Evolutionary conservation across 2,329 filamentous ascomycete genomes (phyloP).

Genomic region (Curvularia lunata): DNA sequence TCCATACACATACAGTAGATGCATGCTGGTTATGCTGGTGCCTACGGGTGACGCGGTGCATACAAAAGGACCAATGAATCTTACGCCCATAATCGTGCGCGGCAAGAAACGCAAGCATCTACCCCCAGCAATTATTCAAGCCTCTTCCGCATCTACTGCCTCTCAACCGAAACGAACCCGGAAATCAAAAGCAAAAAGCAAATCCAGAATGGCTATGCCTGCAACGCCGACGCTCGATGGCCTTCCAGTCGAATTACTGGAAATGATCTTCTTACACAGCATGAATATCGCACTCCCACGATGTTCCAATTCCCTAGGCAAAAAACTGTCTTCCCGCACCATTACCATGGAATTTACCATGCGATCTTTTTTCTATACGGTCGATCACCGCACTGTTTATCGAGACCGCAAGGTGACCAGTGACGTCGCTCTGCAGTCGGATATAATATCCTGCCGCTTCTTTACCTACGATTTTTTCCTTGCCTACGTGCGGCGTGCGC

Average conservation of each 20-base stretch:
- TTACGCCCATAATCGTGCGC: conserved; percentile 44
- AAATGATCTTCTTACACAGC: conserved; percentile 46
- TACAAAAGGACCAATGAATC: conserved; percentile 35
- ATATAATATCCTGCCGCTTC: conserved; percentile 42
- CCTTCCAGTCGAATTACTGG: conserved; percentile 45
- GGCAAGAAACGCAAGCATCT: conserved; percentile 40
- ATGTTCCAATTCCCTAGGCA: conserved; percentile 38
- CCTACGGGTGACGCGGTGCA: conserved; percentile 24
- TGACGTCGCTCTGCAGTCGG: conserved; percentile 34
- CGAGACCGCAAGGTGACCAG: conserved; percentile 29
- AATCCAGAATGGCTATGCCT: conserved; percentile 22
- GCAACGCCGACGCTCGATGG: conserved; percentile 44
- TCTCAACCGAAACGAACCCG: conserved; percentile 15
- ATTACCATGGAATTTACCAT: conserved; percentile 41
- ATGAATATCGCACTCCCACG: conserved; percentile 46
- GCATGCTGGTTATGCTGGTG: conserved; percentile 28
- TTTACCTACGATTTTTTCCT: conserved; percentile 48
- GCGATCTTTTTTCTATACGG: conserved; percentile 43
- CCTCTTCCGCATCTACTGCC: conserved; percentile 15
- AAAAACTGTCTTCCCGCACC: conserved; percentile 39
- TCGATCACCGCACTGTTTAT: conserved; percentile 38
- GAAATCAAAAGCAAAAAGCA: conserved; percentile 21
- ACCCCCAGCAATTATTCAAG: conserved; percentile 11
- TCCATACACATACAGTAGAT: conserved; percentile 19
- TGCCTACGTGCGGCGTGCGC: conserved; percentile 40